Conservation (phyloP, 345 rosid species). For the Erucastrum elatum region DNA sequence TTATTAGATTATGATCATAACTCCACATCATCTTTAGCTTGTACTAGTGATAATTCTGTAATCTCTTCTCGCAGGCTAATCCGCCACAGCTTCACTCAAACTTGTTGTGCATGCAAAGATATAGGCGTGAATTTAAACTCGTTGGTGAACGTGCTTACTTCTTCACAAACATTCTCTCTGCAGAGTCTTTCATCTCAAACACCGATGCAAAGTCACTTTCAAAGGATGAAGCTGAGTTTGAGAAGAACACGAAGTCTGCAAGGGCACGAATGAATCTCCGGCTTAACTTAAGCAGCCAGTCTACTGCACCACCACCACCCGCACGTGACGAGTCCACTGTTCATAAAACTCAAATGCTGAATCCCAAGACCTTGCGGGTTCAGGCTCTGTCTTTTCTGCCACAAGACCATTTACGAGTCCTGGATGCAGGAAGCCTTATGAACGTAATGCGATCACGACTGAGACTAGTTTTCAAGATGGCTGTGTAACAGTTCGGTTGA, state of each 20-base stretch:
- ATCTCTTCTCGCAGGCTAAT: conserved; percentile 62
- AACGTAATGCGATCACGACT: conserved; percentile 44
- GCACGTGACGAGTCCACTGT: conserved; percentile 40
- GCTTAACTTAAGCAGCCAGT: conserved; percentile 54
- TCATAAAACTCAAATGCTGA: conserved; percentile 4
- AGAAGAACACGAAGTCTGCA: conserved; percentile 76
- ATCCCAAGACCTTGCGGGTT: conserved; percentile 87
- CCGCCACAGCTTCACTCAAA: conserved; percentile 91
- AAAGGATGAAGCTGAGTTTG: conserved; percentile 68
- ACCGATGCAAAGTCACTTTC: conserved; percentile 73
- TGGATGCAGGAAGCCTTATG: conserved; percentile 53
- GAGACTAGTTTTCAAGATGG: conserved; percentile 62
- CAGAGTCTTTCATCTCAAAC: conserved; percentile 77
- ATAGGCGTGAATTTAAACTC: conserved; percentile 69
- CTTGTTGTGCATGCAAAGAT: conserved; percentile 76
- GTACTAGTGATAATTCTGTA: conserved; percentile 20
- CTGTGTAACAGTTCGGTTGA: conserved; percentile 52
- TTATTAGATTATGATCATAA: no score
- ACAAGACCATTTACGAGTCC: conserved; percentile 95
- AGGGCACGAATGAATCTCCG: conserved; percentile 67
- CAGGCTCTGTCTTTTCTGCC: conserved; percentile 89
- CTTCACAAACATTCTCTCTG: conserved; percentile 86
- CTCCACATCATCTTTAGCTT: no score
- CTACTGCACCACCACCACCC: conserved; percentile 44
- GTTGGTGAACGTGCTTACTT: conserved; percentile 80